phyloP scores from a whole-genome alignment of 1,284 basidiomycete species.

The Cutaneotrichosporon sp. region DNA sequence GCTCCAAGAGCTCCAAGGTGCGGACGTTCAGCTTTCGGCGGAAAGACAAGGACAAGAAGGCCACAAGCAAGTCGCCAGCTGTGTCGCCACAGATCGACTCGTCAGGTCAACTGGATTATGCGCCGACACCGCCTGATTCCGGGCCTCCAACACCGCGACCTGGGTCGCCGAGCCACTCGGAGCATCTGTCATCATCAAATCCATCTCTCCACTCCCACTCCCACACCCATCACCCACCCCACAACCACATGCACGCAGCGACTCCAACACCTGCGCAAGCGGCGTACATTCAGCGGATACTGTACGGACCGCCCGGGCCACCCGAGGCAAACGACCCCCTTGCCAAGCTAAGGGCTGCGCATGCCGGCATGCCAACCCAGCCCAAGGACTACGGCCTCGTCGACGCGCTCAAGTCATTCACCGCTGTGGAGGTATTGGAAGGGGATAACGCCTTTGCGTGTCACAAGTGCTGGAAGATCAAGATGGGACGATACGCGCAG shows the following conservation, averaged over 20 bases:
- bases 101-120: neutral
- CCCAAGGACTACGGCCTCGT: slow-evolving; percentile 46
- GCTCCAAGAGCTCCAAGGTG: neutral
- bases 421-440: slow-evolving; percentile 81
- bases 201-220: neutral
- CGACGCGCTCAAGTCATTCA: slow-evolving; percentile 73
- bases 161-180: neutral
- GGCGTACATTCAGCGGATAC: slow-evolving; percentile 48
- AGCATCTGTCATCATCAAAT: neutral
- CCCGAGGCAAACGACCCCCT: slow-evolving; percentile 31
- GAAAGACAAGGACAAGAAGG: slow-evolving; percentile 2
- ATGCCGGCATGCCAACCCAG: slow-evolving; percentile 9
- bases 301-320: slow-evolving; percentile 31
- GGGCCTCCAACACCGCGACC: neutral
- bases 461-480: slow-evolving; percentile 78
- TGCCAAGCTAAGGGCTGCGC: slow-evolving; percentile 36
- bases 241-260: slow-evolving; percentile 20
- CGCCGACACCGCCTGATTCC: neutral
- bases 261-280: slow-evolving; percentile 45
- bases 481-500: slow-evolving; percentile 37
- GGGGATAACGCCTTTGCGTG: slow-evolving; percentile 93
- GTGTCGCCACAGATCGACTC: neutral
- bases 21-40: slow-evolving; percentile 29
- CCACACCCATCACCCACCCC: neutral
- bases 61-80: neutral